A percentile compares a stretch with the other conserved stretches of the same genome.
Evolutionary conservation across 2,329 filamentous ascomycete species (phyloP).

Genomic region (Capronia americana): DNA sequence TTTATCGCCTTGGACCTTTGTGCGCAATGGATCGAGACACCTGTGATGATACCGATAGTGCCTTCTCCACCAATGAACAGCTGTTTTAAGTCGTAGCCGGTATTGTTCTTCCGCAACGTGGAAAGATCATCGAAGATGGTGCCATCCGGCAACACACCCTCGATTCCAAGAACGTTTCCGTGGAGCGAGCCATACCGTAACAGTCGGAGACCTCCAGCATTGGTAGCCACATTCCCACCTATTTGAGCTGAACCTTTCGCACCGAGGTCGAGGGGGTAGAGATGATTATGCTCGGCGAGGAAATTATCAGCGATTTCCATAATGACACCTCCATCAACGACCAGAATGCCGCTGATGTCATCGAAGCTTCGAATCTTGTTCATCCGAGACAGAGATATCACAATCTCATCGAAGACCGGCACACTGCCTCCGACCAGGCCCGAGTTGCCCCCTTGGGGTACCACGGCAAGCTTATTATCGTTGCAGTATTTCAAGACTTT

Average conservation of each 20-base stretch:
- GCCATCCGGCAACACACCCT: conserved; percentile 91
- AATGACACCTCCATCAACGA: conserved; percentile 89
- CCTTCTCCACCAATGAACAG: conserved; percentile 95
- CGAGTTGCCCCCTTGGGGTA: conserved; percentile 96
- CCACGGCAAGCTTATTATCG: conserved; percentile 86
- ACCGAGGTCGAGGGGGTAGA: conserved; percentile 96
- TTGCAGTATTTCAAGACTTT: conserved; percentile 94
- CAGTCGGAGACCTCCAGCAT: conserved; percentile 88
- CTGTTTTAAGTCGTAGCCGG: conserved; percentile 96
- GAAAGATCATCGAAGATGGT: conserved; percentile 89
- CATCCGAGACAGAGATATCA: conserved; percentile 89
- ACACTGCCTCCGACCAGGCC: conserved; percentile 94
- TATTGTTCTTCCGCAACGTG: conserved; percentile 96
- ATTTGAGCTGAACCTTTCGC: conserved; percentile 97
- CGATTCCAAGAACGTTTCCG: conserved; percentile 87
- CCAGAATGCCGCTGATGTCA: conserved; percentile 86
- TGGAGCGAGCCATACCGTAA: conserved; percentile 94
- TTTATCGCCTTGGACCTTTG: conserved; percentile 87
- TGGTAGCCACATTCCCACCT: conserved; percentile 93
- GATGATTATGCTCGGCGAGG: conserved; percentile 79
- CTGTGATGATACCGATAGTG: conserved; percentile 93
- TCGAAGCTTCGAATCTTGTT: conserved; percentile 91
- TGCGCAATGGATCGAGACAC: conserved; percentile 85
- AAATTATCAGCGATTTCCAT: conserved; percentile 88
- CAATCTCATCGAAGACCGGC: conserved; percentile 97